These are phyloP conservation scores for Umbelopsis vinacea DNA, from an alignment of 192 early-diverging fungal species.

Conservation along the genomic window DNA sequence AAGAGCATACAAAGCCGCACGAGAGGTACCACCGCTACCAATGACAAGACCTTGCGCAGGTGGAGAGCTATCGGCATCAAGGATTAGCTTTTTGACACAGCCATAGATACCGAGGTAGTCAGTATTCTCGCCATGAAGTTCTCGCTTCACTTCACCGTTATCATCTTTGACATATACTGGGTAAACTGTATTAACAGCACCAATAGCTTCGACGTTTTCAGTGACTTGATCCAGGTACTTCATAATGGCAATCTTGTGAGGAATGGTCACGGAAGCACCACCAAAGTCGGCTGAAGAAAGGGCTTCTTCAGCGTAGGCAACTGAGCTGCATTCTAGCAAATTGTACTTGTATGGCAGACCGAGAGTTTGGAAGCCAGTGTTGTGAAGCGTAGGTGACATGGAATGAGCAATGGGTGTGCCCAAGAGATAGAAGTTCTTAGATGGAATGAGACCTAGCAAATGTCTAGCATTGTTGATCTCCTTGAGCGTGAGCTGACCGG, in stretches of 20 bases:
- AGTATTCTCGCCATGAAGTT: conserved; percentile 90
- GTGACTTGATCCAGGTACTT: conserved; percentile 72
- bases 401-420: conserved; percentile 91
- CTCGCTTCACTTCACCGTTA: conserved; percentile 36
- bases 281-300: conserved; percentile 74
- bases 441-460: conserved; percentile 68
- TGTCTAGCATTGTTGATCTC: conserved; percentile 79
- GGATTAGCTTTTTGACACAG: conserved; percentile 56
- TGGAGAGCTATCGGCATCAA: conserved; percentile 34
- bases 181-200: conserved; percentile 93
- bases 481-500: conserved; percentile 86
- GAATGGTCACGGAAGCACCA: conserved; percentile 95
- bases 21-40: conserved; percentile 93
- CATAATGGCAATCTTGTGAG: conserved; percentile 90
- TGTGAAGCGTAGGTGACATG: conserved; percentile 91
- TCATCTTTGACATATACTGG: conserved; percentile 37
- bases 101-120: conserved; percentile 91
- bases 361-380: conserved; percentile 83
- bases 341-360: conserved; percentile 86
- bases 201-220: conserved; percentile 81
- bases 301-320: conserved; percentile 60
- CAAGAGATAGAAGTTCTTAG: conserved; percentile 81
- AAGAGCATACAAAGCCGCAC: conserved; percentile 90
- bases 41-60: conserved; percentile 74
- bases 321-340: conserved; percentile 70